Evolutionary conservation across 306 rosid species (phyloP).

Genomic region (Prunus mira): DNA sequence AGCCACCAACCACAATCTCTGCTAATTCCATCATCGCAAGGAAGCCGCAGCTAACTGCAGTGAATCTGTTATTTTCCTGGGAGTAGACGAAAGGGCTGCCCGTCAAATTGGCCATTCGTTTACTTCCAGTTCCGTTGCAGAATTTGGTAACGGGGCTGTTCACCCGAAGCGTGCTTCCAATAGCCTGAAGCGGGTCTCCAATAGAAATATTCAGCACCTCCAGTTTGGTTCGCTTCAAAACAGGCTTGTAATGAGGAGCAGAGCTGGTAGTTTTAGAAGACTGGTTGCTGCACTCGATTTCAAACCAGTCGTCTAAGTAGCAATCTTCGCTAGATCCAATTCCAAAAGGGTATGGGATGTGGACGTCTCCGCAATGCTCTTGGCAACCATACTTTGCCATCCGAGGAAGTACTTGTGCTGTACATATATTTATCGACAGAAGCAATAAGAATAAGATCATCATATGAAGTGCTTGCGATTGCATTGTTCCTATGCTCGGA

Average conservation of each 20-base stretch:
- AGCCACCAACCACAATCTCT: constrained; percentile 1
- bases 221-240: neutral
- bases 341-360: constrained; percentile 21
- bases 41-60: constrained; percentile 13
- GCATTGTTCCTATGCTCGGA: too few species aligned
- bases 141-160: neutral
- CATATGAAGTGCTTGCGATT: too few species aligned
- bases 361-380: neutral
- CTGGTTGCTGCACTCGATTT: neutral
- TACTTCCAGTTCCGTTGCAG: too few species aligned
- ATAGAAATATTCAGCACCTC: neutral
- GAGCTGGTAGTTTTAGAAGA: neutral
- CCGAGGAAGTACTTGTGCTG: neutral
- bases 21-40: neutral
- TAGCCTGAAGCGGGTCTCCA: too few species aligned
- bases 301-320: neutral
- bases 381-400: neutral
- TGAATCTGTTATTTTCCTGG: neutral
- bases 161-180: neutral
- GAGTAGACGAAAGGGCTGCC: constrained; percentile 37
- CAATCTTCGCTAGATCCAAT: neutral
- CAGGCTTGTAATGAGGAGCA: too few species aligned
- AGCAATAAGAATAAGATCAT: too few species aligned
- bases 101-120: neutral
- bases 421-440: too few species aligned